phyloP scores from a whole-genome alignment of 495 filamentous ascomycete genomes.

The Trichoderma reesei region DNA sequence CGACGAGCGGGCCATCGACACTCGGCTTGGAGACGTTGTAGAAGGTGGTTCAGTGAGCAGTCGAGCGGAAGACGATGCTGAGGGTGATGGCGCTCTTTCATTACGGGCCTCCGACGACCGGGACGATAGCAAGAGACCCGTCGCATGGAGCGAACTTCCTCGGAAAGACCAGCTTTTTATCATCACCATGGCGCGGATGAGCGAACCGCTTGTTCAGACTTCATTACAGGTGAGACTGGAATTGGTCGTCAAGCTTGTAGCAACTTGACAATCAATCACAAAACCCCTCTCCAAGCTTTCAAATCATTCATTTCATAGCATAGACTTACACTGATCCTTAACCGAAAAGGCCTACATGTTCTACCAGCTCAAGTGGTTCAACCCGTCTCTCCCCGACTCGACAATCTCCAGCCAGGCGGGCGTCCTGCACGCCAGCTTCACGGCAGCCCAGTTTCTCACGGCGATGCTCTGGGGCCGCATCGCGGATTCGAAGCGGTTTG shows the following conservation, averaged over 20 bases:
- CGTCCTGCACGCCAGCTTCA: constrained; percentile 69
- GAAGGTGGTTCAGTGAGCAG: background rate
- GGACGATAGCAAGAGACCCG: constrained; percentile 21
- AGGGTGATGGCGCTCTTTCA: background rate
- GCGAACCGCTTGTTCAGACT: constrained; percentile 71
- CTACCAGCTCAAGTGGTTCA: constrained; percentile 65
- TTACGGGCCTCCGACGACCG: background rate
- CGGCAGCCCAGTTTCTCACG: constrained; percentile 73
- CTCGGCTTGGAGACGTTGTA: background rate
- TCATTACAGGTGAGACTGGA: constrained; percentile 45
- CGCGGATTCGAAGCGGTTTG: constrained; percentile 59
- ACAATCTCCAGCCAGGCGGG: constrained; percentile 70
- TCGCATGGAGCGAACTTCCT: constrained; percentile 62
- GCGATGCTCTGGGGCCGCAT: constrained; percentile 77
- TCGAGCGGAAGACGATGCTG: background rate
- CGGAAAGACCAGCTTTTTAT: constrained; percentile 66
- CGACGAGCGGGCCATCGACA: background rate
- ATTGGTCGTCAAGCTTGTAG: background rate
- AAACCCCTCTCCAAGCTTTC: background rate
- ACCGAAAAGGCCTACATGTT: constrained; percentile 56
- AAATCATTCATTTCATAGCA: constrained; percentile 10
- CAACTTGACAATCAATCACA: background rate
- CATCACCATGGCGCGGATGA: constrained; percentile 62
- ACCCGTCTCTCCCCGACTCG: constrained; percentile 51
- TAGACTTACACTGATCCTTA: background rate